Percentiles rank a stretch among this genome's conserved stretches.
phyloP scores from a whole-genome alignment of 352 stramenopile genomes.

The Phytophthora colocasiae region DNA sequence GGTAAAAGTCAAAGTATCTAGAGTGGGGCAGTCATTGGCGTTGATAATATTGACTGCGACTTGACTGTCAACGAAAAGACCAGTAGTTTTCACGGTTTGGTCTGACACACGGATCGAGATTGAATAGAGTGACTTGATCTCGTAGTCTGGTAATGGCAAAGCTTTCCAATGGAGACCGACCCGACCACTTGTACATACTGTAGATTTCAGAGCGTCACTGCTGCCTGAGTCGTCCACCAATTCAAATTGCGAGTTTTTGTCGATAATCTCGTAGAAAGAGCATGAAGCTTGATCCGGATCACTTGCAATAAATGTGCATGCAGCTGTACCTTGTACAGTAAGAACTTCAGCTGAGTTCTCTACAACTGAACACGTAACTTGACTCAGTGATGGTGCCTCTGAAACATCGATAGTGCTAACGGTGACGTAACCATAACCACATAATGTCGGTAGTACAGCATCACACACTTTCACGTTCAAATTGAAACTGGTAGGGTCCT shows the following conservation, averaged over 20 bases:
- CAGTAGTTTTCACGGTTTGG: conserved; percentile 39
- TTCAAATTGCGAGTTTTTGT: conserved; percentile 13
- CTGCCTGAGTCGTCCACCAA: conserved; percentile 13
- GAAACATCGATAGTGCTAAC: conserved; percentile 41
- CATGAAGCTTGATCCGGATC: conserved; percentile 57
- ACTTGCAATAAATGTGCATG: conserved; percentile 45
- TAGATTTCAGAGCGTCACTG: conserved; percentile 2
- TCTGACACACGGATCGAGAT: conserved; percentile 44
- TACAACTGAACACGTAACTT: conserved; percentile 43
- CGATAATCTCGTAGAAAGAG: conserved; percentile 50
- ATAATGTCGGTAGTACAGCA: conserved; percentile 31
- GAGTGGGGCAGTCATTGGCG: conserved; percentile 65
- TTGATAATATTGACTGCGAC: conserved; percentile 51
- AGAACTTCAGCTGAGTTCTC: conserved; percentile 54
- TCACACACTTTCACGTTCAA: conserved; percentile 63
- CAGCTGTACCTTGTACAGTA: conserved; percentile 14
- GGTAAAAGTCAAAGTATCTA: conserved; percentile 45
- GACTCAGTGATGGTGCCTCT: conserved; percentile 42
- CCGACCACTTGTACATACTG: conserved; percentile 11
- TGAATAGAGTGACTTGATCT: conserved; percentile 40
- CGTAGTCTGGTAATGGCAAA: conserved; percentile 40
- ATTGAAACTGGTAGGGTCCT: conserved; percentile 36
- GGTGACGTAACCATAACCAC: conserved; percentile 44
- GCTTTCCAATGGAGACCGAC: conserved; percentile 25
- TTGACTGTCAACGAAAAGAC: conserved; percentile 28